Evolutionary conservation across 306 rosid genomes (phyloP).

Genomic region (Cucurbita pepo): DNA sequence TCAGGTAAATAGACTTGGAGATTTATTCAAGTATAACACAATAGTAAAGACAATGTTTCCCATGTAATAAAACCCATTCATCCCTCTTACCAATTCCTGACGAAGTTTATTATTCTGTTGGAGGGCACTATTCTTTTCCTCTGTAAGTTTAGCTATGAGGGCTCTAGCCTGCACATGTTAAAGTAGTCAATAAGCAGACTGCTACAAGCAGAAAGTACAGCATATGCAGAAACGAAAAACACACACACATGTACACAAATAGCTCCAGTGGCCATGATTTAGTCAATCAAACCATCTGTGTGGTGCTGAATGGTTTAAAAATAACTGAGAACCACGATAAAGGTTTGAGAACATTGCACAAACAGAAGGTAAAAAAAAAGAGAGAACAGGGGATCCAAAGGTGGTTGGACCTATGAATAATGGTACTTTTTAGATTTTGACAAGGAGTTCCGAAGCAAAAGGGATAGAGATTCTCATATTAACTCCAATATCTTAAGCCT

Average conservation of each 20-base stretch:
- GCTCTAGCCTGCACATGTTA: conserved; percentile 44
- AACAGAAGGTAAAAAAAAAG: background rate
- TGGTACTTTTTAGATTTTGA: background rate
- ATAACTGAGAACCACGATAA: background rate
- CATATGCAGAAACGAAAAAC: background rate
- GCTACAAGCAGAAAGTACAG: background rate
- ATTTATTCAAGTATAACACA: background rate
- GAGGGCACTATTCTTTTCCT: conserved; percentile 53
- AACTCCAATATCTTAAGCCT: background rate
- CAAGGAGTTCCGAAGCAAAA: background rate
- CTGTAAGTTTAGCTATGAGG: conserved; percentile 47
- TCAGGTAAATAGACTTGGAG: background rate
- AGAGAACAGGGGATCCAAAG: background rate
- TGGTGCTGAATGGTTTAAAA: background rate
- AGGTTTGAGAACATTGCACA: background rate
- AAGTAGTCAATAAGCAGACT: background rate
- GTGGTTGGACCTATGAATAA: background rate
- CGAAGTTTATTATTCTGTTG: conserved; percentile 35
- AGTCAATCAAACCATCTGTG: background rate
- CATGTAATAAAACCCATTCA: background rate
- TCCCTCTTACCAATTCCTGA: conserved; percentile 67
- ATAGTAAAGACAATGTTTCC: background rate
- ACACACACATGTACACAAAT: background rate
- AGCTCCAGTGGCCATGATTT: background rate
- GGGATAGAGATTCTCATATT: background rate